Evolutionary conservation across 169 alveolate species (phyloP), one percentile per base, ranked within the genome.

Genomic region (Toxoplasma gondii): DNA sequence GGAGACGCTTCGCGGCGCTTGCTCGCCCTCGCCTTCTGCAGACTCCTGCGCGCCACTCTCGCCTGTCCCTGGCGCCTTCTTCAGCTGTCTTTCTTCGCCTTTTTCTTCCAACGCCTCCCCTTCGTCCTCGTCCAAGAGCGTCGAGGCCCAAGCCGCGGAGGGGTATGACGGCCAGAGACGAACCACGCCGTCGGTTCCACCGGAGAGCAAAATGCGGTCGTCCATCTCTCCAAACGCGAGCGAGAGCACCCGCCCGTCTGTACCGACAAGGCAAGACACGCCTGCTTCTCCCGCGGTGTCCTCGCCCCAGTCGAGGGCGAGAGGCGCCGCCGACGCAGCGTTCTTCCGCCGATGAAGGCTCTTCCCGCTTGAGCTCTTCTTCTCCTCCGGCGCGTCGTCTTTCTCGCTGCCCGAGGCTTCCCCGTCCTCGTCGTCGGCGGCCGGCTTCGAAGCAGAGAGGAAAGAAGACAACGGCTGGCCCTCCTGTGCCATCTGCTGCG

Each of bases 201-300:
- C 94, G 0, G 94, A 44, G 38, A 92, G 91, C n/a, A 92, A 87
- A n/a, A 82, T 36, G 69, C 94, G 91, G 86, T 92, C 92, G 27
- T 70, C 93, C 36, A 44, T 38, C 45, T 92, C 94, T 12, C 91
- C 94, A 38, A 92, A 92, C 2, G 94, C 82, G 39, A 92, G 82
- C 38, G 92, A 43, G 22, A 83, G 53, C 36, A 92, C 92, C 31
- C 92, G 74, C 69, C 94, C 94, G 24, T 92, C 94, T 1, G 36
- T 34, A 16, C 94, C 94, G 27, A 90, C 74, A 22, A 90, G 93
- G 67, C 70, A 45, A 10, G 53, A 44, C 38, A 82, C 88, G 31
- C 81, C 74, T 43, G 29, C 93, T 39, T 78, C 93, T 29, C 45
- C 87, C 29, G 38, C 88, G 36, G 41, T 88, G 36, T 53, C 93